phyloP scores from a whole-genome alignment of 495 filamentous ascomycete species.

The Aspergillus diversus region DNA sequence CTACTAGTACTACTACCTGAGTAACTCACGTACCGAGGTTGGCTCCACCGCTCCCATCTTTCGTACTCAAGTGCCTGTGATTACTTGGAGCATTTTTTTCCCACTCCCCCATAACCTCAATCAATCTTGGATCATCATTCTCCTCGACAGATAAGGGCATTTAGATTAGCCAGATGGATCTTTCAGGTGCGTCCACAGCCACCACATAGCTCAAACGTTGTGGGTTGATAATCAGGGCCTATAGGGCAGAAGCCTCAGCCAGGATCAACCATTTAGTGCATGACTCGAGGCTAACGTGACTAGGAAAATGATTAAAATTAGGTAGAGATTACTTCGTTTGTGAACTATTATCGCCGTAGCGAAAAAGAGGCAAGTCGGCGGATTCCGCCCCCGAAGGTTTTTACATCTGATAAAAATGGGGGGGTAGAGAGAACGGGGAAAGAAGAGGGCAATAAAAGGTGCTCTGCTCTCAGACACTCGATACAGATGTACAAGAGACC shows the following conservation, averaged over 20 bases:
- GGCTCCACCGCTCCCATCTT: conserved; percentile 1
- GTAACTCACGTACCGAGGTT: neutral
- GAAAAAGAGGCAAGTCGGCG: too few species aligned
- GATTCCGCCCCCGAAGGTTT: too few species aligned
- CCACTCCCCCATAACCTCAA: neutral
- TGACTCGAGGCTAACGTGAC: neutral
- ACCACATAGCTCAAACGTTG: neutral
- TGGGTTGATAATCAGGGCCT: neutral
- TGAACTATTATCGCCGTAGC: neutral
- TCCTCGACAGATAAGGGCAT: neutral
- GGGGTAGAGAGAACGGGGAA: too few species aligned
- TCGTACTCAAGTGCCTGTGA: neutral
- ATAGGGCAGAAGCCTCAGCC: too few species aligned
- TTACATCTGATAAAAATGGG: too few species aligned
- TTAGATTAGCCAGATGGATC: neutral
- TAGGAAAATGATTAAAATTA: too few species aligned
- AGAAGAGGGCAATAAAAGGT: too few species aligned
- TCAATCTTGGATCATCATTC: conserved; percentile 13
- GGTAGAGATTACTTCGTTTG: neutral
- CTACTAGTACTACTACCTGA: neutral
- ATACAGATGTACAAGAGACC: too few species aligned
- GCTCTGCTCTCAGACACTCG: too few species aligned
- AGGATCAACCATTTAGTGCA: neutral
- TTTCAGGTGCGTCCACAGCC: neutral
- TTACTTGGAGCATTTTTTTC: conserved; percentile 5